phyloP scores from a whole-genome alignment of 2,329 filamentous ascomycete species.

The Torrubiellomyces zombiae region DNA sequence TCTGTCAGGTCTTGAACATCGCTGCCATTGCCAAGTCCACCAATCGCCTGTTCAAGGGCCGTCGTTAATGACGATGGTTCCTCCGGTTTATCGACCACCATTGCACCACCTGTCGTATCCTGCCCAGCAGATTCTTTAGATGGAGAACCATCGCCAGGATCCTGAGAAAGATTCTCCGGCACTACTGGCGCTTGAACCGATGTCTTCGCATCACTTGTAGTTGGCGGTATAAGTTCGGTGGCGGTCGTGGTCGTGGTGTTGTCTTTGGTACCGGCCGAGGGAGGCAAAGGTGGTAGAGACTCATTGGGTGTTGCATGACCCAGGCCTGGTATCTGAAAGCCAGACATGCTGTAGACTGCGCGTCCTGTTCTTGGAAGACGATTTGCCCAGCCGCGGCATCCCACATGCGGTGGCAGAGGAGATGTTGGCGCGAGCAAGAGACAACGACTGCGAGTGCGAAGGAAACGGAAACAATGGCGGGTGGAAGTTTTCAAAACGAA shows the following conservation, averaged over 20 bases:
- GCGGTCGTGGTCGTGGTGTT: slow-evolving; percentile 3
- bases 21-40: slow-evolving; percentile 13
- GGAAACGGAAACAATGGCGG: no score
- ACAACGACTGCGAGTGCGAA: no score
- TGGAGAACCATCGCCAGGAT: no score
- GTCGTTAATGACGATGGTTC: slow-evolving; percentile 22
- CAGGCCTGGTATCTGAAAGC: slow-evolving; percentile 26
- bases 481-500: slow-evolving; percentile 9
- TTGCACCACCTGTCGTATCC: slow-evolving; percentile 12
- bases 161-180: no score
- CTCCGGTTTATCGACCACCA: slow-evolving; percentile 19
- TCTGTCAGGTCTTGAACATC: slow-evolving; percentile 5
- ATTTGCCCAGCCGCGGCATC: no score
- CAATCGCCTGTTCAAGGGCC: slow-evolving; percentile 27
- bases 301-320: slow-evolving; percentile 27
- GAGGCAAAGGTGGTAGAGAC: slow-evolving; percentile 19
- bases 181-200: no score
- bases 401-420: no score
- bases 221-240: no score
- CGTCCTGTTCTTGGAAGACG: no score
- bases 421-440: no score
- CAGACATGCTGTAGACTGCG: slow-evolving; percentile 18
- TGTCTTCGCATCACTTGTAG: no score
- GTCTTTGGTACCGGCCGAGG: slow-evolving; percentile 5
- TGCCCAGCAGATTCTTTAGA: not conserved